Conservation (phyloP, 768 basidiomycete genomes). For the Crassisporium funariophilum region DNA sequence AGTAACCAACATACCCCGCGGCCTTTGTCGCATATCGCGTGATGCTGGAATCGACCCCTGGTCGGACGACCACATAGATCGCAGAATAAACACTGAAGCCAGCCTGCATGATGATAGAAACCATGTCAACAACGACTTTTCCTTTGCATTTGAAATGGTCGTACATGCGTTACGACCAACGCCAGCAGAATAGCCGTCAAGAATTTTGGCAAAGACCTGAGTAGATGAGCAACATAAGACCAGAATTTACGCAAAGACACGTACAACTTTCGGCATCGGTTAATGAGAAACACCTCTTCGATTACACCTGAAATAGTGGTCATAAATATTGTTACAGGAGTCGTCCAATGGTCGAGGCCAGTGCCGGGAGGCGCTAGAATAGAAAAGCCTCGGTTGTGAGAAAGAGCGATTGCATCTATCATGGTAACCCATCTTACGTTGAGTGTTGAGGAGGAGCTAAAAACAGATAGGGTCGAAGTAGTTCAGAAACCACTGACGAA, state of each 20-base stretch:
- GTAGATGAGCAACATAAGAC: not conserved
- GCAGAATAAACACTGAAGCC: conserved; percentile 23
- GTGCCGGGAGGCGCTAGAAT: too few relatives aligned
- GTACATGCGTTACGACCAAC: conserved; percentile 20
- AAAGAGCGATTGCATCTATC: not conserved
- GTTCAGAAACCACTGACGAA: not conserved
- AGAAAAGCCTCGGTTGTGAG: conserved; percentile 13
- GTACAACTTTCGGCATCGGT: conserved; percentile 24
- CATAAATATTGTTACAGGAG: conserved; percentile 20
- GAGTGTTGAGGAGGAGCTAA: conserved; percentile 18
- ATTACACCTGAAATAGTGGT: conserved; percentile 16
- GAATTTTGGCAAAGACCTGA: conserved; percentile 16
- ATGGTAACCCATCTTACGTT: conserved; percentile 8
- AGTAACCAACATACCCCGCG: conserved; percentile 13
- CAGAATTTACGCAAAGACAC: not conserved
- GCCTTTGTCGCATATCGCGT: conserved; percentile 17
- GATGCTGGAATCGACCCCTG: conserved; percentile 12
- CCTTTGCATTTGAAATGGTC: not conserved
- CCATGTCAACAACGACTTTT: not conserved
- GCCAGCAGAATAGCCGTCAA: conserved; percentile 14
- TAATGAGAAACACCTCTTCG: conserved; percentile 24
- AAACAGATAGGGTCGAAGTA: not conserved
- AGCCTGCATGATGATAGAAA: conserved; percentile 8
- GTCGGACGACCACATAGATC: conserved; percentile 20
- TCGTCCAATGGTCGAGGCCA: conserved; percentile 18